Conservation (phyloP, 257 asterid genomes). For the Striga asiatica region DNA sequence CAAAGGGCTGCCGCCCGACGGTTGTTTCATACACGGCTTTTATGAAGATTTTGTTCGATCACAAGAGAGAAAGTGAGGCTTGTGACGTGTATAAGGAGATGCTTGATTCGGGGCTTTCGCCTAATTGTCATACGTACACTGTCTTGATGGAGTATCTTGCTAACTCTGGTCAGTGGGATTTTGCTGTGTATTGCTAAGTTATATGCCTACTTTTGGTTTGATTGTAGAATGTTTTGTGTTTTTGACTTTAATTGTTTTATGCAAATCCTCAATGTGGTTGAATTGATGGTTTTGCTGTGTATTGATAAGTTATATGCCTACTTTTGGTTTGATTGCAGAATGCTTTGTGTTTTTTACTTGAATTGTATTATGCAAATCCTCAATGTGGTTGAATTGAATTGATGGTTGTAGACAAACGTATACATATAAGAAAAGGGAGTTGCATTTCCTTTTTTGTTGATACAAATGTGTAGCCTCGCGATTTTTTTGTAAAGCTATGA, state of each 20-base stretch:
- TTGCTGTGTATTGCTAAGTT: too few relatives aligned
- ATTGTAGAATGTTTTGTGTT: slow-evolving; percentile 1
- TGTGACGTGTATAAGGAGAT: slow-evolving; percentile 62
- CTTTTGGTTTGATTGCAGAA: slow-evolving; percentile 5
- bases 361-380: too few relatives aligned
- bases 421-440: too few relatives aligned
- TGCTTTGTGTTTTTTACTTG: neutral
- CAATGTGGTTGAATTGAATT: too few relatives aligned
- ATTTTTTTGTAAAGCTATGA: neutral
- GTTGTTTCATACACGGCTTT: slow-evolving; percentile 83
- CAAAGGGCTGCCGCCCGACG: slow-evolving; percentile 54
- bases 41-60: slow-evolving; percentile 69
- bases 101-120: slow-evolving; percentile 63
- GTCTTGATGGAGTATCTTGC: slow-evolving; percentile 86
- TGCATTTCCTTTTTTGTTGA: neutral
- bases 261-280: too few relatives aligned
- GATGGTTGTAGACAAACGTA: too few relatives aligned
- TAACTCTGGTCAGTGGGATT: slow-evolving; percentile 45
- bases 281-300: too few relatives aligned
- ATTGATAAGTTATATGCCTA: too few relatives aligned
- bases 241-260: slow-evolving; percentile 2
- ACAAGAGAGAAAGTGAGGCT: slow-evolving; percentile 45
- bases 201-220: slow-evolving; percentile 1
- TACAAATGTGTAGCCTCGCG: neutral
- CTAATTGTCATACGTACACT: slow-evolving; percentile 69